Percentiles rank a stretch among this genome's conserved stretches.
These are phyloP conservation scores for Colletotrichum agaves DNA, from an alignment of 2,329 filamentous ascomycete species.

Conservation along the genomic window DNA sequence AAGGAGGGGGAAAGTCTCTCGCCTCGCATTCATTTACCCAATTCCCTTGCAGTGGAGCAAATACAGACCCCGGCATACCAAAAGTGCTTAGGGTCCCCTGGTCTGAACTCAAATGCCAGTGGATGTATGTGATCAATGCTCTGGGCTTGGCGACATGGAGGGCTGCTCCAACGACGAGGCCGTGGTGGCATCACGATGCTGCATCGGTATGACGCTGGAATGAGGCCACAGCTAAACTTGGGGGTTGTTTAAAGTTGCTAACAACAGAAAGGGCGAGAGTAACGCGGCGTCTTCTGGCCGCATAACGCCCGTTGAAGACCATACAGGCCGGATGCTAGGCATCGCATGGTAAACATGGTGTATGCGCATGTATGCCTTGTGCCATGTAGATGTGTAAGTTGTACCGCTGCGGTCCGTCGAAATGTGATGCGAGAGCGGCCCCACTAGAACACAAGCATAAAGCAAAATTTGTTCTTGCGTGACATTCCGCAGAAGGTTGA, in stretches of 20 bases:
- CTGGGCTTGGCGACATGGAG: constrained; percentile 9
- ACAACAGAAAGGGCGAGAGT: background rate
- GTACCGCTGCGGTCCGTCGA: background rate
- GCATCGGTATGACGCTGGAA: constrained; percentile 29
- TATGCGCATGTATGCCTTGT: background rate
- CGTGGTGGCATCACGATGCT: constrained; percentile 12
- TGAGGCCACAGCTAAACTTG: constrained; percentile 16
- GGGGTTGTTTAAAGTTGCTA: constrained; percentile 18
- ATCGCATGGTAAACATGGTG: background rate
- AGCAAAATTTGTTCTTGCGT: constrained; percentile 28
- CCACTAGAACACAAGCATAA: constrained; percentile 33
- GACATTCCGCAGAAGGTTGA: background rate
- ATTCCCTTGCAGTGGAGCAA: background rate
- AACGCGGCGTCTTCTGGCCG: background rate
- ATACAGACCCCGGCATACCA: background rate
- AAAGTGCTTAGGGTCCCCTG: constrained; percentile 16
- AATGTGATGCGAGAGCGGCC: constrained; percentile 1
- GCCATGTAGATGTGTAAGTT: background rate
- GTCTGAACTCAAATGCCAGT: constrained; percentile 12
- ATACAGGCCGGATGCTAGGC: background rate
- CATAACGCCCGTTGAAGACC: background rate
- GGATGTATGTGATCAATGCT: constrained; percentile 7
- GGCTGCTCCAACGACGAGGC: constrained; percentile 6
- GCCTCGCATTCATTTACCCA: constrained; percentile 9
- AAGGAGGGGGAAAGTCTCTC: constrained; percentile 27